Conservation (phyloP, 2,329 filamentous ascomycete species). For the Exserohilum turcica region DNA sequence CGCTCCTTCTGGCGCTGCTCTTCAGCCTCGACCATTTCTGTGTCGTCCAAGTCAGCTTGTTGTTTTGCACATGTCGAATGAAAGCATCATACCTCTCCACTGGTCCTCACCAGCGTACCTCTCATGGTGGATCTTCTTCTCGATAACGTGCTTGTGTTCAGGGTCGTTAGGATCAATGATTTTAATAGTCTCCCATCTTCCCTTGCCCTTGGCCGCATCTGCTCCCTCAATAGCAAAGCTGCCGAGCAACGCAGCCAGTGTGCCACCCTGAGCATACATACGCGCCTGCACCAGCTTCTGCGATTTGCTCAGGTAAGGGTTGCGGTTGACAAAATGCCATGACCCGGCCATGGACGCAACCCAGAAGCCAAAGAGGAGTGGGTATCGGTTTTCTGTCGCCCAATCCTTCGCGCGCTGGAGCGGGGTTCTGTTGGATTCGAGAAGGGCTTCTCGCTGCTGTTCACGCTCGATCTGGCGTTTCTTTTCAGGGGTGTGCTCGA, state of each 20-base stretch:
- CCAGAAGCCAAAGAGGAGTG: conserved; percentile 83
- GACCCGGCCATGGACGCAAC: conserved; percentile 77
- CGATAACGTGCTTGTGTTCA: conserved; percentile 79
- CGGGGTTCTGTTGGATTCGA: conserved; percentile 61
- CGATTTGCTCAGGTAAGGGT: conserved; percentile 71
- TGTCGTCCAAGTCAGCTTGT: conserved; percentile 21
- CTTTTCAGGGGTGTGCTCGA: conserved; percentile 64
- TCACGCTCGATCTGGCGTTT: conserved; percentile 38
- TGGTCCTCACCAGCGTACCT: conserved; percentile 87
- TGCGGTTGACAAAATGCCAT: conserved; percentile 76
- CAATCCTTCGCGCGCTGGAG: conserved; percentile 70
- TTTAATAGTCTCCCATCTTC: conserved; percentile 83
- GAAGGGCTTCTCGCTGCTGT: conserved; percentile 40
- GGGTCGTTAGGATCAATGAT: conserved; percentile 81
- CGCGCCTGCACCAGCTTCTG: conserved; percentile 95
- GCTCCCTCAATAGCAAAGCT: conserved; percentile 80
- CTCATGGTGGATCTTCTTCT: conserved; percentile 88
- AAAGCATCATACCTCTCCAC: conserved; percentile 76
- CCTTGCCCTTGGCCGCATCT: conserved; percentile 77
- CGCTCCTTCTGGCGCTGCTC: conserved; percentile 65
- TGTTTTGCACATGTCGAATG: background rate
- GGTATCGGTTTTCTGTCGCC: conserved; percentile 81
- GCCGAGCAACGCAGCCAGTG: conserved; percentile 80
- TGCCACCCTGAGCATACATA: conserved; percentile 91
- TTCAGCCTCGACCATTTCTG: conserved; percentile 83